Evolutionary conservation across 148 eudicot genomes (phyloP).

Genomic region (Selenicereus undatus): DNA sequence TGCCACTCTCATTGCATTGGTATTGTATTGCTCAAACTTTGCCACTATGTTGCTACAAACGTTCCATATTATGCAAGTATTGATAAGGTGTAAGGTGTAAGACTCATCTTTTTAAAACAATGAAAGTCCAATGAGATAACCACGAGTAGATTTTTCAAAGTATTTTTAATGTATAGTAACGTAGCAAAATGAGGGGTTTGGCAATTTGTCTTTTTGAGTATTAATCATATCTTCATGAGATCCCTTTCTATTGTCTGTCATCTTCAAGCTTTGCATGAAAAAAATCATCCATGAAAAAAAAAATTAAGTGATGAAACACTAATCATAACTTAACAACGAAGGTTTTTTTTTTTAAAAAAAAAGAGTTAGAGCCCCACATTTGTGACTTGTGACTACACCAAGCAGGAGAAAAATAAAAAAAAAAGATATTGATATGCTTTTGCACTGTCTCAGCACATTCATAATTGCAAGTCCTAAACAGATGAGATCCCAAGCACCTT

Average conservation of each 20-base stretch:
- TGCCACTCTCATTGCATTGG: no score
- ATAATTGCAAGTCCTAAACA: not conserved
- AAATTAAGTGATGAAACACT: not conserved
- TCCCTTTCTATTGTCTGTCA: not conserved
- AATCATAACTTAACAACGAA: constrained; percentile 22
- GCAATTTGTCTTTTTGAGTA: not conserved
- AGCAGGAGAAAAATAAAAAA: constrained; percentile 4
- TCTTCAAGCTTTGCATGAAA: not conserved
- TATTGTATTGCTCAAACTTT: no score
- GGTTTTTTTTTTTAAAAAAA: not conserved
- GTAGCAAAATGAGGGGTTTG: not conserved
- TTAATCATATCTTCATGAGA: not conserved
- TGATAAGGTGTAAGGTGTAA: no score
- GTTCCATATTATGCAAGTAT: no score
- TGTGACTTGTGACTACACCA: constrained; percentile 15
- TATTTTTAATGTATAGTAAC: no score
- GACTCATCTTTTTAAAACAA: no score
- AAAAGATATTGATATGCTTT: constrained; percentile 1
- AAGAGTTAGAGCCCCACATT: not conserved
- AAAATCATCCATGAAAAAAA: not conserved
- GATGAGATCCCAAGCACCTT: constrained; percentile 7
- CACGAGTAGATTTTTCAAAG: no score
- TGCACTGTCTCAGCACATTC: not conserved
- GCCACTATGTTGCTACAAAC: no score
- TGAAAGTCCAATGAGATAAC: no score